Evolutionary conservation across 768 basidiomycete species (phyloP), one percentile per base, ranked within the genome.

Genomic region (Phaeolepiota aurea): DNA sequence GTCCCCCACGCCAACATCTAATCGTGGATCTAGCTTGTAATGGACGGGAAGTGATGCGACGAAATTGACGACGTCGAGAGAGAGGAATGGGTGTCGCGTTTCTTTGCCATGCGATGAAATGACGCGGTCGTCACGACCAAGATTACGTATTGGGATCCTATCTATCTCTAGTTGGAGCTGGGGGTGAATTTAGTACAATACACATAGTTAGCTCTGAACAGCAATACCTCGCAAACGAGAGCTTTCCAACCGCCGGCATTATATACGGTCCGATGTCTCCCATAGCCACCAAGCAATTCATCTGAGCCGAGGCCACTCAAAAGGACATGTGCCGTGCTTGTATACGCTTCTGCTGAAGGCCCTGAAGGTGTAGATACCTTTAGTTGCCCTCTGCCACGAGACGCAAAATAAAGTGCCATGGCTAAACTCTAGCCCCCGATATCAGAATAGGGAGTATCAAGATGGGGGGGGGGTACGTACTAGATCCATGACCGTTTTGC

Each of bases 221-320:
- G 43, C 49, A 35, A 44, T 47, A 91, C 92, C 74, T 96, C 92
- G 21, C 82, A 70, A 38, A 93, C 72, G 32, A 90, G 74, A 5
- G 77, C 82, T 46, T 67, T 52, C 90, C 90, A 94, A 9, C 86
- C 78, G 14, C 70, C 74, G 4, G 58, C 50, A 4, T 62, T 68
- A 55, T 76, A 98, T 1, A 80, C 86, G 7, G 78, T 75, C 5
- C 89, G 75, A 63, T 97, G 92, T 43, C 96, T 71, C 2, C 87
- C 76, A 57, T 99, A 99, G 1, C 96, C 96, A 2, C 92, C 96
- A 3, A 99, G 68, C 30, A 97, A 69, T 56, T 99, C 96, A 54
- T 99, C 96, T 1, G 96, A 88, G 0, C 96, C 96, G 4, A 99
- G 66, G 1, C 96, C 96, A 47, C 80, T 93, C 18, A 99, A 63